Conservation (phyloP, 305 asterid species). For the Striga hermonthica region DNA sequence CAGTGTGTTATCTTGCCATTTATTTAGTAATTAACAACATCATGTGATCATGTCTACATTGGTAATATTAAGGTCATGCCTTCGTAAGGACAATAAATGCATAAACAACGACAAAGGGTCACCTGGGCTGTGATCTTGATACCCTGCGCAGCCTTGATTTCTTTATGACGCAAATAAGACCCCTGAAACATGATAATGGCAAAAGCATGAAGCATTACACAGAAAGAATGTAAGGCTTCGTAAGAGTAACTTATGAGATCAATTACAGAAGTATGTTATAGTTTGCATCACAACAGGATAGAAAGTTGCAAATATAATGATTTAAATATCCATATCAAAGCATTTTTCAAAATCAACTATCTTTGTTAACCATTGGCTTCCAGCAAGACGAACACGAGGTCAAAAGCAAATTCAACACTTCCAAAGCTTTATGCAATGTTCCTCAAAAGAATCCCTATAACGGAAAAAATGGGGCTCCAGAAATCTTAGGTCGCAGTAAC, state of each 20-base stretch:
- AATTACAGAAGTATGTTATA: conserved; percentile 11
- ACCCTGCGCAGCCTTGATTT: conserved; percentile 98
- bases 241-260: conserved; percentile 5
- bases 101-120: conserved; percentile 24
- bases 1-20: no score
- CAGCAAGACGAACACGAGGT: conserved; percentile 6
- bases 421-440: conserved; percentile 12
- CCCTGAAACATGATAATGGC: conserved; percentile 52
- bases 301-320: neutral
- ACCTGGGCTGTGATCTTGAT: conserved; percentile 98
- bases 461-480: neutral
- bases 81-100: conserved; percentile 26
- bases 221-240: conserved; percentile 2
- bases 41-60: no score
- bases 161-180: conserved; percentile 83
- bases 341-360: conserved; percentile 2
- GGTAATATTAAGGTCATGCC: neutral
- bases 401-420: neutral
- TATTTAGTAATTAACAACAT: no score
- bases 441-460: conserved; percentile 8
- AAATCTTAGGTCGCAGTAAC: no score
- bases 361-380: conserved; percentile 12
- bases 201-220: conserved; percentile 21
- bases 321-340: conserved; percentile 22
- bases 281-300: conserved; percentile 13